Conservation (phyloP, 352 stramenopile genomes). For the Pythium guiyangense region DNA sequence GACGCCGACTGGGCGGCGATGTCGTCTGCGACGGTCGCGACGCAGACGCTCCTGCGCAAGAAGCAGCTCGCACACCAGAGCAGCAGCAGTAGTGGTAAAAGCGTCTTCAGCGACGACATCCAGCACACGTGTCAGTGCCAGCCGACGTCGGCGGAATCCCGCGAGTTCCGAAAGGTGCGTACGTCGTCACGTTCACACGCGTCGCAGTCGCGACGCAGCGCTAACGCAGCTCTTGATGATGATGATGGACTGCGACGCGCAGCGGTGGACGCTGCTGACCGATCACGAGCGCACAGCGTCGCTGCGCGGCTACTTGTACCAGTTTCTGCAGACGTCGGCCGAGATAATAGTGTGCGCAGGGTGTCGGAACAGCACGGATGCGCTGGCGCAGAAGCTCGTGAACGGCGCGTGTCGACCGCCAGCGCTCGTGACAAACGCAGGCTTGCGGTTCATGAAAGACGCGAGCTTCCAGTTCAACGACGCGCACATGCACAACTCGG, state of each 20-base stretch:
- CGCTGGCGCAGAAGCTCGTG: slow-evolving; percentile 69
- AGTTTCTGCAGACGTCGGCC: slow-evolving; percentile 69
- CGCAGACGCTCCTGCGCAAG: slow-evolving; percentile 5
- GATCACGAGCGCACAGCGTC: slow-evolving; percentile 67
- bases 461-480: slow-evolving; percentile 64
- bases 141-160: slow-evolving; percentile 58
- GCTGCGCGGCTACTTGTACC: slow-evolving; percentile 50
- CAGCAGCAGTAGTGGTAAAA: slow-evolving; percentile 7
- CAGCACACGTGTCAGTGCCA: slow-evolving; percentile 49
- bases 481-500: slow-evolving; percentile 56
- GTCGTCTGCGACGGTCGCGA: slow-evolving; percentile 2
- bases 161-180: slow-evolving; percentile 79
- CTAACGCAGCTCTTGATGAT: not conserved
- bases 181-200: not conserved
- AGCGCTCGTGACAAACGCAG: slow-evolving; percentile 43
- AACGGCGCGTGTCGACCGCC: slow-evolving; percentile 28
- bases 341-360: slow-evolving; percentile 73
- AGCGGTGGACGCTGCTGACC: slow-evolving; percentile 79
- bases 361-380: slow-evolving; percentile 74
- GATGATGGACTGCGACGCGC: not conserved
- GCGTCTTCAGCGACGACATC: slow-evolving; percentile 1
- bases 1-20: slow-evolving; percentile 3
- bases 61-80: slow-evolving; percentile 12
- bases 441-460: slow-evolving; percentile 53
- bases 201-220: too few species aligned